A percentile compares a stretch with the other conserved stretches of the same genome.
phyloP scores from a whole-genome alignment of 441 rosid genomes.

The Euphorbia schlechtendalii region DNA sequence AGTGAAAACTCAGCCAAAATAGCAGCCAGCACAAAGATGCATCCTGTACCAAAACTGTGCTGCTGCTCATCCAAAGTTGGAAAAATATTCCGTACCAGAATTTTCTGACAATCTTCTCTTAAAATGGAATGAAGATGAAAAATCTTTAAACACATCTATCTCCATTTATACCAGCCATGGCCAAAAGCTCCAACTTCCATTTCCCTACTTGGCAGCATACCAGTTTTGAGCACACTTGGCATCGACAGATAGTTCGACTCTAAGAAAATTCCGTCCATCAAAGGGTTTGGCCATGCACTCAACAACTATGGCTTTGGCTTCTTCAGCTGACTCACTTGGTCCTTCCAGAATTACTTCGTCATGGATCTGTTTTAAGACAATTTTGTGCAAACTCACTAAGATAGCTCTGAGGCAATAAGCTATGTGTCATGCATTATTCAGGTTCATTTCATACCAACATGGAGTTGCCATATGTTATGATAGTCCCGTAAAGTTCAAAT shows the following conservation, averaged over 20 bases:
- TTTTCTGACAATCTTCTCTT: background rate
- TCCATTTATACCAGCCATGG: too few species aligned
- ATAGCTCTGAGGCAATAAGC: background rate
- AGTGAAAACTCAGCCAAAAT: background rate
- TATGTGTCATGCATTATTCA: too few species aligned
- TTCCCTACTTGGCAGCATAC: constrained; percentile 79
- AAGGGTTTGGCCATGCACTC: constrained; percentile 92
- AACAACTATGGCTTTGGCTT: constrained; percentile 71
- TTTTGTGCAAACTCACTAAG: background rate
- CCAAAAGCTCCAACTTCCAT: too few species aligned
- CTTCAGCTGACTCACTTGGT: constrained; percentile 81
- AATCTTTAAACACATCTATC: background rate
- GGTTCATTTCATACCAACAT: too few species aligned
- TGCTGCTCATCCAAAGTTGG: background rate
- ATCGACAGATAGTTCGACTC: constrained; percentile 74
- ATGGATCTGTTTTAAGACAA: constrained; percentile 58
- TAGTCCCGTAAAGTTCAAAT: background rate
- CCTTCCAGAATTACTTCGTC: constrained; percentile 99
- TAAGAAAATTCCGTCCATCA: constrained; percentile 63
- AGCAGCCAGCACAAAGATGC: background rate
- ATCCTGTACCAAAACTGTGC: background rate
- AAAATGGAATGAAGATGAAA: background rate
- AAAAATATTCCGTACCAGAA: constrained; percentile 12
- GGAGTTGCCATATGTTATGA: background rate
- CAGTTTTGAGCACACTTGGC: constrained; percentile 93